These are phyloP conservation scores for Termitomyces sp. DNA, from an alignment of 768 basidiomycete species.

Conservation along the genomic window DNA sequence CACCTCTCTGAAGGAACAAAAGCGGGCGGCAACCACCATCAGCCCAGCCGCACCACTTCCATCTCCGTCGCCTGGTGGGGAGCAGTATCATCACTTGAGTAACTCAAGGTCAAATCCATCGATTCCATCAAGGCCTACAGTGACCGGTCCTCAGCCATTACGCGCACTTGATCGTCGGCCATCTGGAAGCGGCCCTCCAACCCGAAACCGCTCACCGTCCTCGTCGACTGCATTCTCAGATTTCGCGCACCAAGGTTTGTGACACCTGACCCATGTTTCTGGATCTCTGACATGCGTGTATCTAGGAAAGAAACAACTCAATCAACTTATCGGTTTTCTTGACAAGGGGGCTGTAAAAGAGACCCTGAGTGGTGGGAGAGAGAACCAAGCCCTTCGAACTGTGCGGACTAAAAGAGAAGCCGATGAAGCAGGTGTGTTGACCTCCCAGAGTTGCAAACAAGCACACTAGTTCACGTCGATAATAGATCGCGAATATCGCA, in stretches of 20 bases:
- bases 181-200: conserved; percentile 48
- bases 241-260: conserved; percentile 75
- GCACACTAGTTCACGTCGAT: neutral
- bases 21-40: conserved; percentile 37
- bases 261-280: neutral
- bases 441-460: neutral
- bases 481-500: conserved; percentile 84
- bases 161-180: conserved; percentile 72
- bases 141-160: conserved; percentile 70
- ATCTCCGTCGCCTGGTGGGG: conserved; percentile 28
- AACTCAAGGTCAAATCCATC: conserved; percentile 42
- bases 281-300: conserved; percentile 18
- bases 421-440: conserved; percentile 75
- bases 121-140: conserved; percentile 44
- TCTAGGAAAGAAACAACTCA: conserved; percentile 79
- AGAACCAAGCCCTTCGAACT: conserved; percentile 64
- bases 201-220: conserved; percentile 74
- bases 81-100: conserved; percentile 26
- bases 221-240: conserved; percentile 82
- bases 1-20: conserved; percentile 53
- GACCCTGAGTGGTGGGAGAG: conserved; percentile 45
- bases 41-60: conserved; percentile 27
- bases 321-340: conserved; percentile 80
- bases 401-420: conserved; percentile 85
- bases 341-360: conserved; percentile 73